phyloP scores from a whole-genome alignment of 768 basidiomycete genomes.

The Pulveroboletus frians region DNA sequence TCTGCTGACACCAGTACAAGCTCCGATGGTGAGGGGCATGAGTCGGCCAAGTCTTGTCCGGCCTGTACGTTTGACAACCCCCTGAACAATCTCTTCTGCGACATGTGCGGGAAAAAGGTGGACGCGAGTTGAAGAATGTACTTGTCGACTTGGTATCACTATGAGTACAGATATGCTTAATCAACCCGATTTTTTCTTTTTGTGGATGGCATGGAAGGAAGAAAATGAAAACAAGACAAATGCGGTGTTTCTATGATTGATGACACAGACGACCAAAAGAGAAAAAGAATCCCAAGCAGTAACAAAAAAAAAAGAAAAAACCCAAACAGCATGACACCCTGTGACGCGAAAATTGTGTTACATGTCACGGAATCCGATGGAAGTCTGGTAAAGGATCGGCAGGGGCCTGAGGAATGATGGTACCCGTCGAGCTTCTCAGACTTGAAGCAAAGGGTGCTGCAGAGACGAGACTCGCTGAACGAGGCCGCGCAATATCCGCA shows the following conservation, averaged over 20 bases:
- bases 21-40: conserved; percentile 30
- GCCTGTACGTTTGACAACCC: conserved; percentile 58
- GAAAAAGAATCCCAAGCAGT: conserved; percentile 18
- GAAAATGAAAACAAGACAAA: conserved; percentile 8
- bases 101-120: conserved; percentile 40
- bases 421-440: conserved; percentile 17
- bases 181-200: conserved; percentile 19
- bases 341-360: conserved; percentile 6
- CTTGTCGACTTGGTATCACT: conserved; percentile 27
- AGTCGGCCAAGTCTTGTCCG: conserved; percentile 41
- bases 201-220: conserved; percentile 9
- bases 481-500: conserved; percentile 31
- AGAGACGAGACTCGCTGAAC: conserved; percentile 31
- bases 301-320: conserved; percentile 22
- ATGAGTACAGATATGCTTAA: conserved; percentile 35
- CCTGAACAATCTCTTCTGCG: conserved; percentile 38
- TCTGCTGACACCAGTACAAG: conserved; percentile 30
- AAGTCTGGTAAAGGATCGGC: conserved; percentile 26
- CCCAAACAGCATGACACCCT: conserved; percentile 19
- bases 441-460: conserved; percentile 23
- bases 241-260: conserved; percentile 29
- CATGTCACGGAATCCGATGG: conserved; percentile 18
- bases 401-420: conserved; percentile 21
- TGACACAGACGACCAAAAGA: conserved; percentile 25
- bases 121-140: conserved; percentile 11